Evolutionary conservation across 2,329 filamentous ascomycete genomes (phyloP), one percentile per base, ranked within the genome.

Genomic region (Coniosporium uncinatum): DNA sequence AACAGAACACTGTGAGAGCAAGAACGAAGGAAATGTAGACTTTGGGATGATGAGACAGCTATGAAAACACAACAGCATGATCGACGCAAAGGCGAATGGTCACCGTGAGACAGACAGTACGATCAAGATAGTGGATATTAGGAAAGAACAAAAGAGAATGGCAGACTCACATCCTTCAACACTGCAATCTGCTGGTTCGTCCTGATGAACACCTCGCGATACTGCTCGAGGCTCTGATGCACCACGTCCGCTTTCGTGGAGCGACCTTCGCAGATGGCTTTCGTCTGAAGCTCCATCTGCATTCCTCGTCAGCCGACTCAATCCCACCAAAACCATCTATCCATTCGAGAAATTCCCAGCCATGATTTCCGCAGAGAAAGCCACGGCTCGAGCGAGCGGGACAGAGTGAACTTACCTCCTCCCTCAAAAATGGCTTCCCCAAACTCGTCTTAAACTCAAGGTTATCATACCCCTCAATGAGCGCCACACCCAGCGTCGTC

Each of bases 241-340:
- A 98, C 76, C 36, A 98, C 87, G 17, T 79, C 76, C 41, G 78
- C 75, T 54, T 80, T 83, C 24, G 83, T 86, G 49, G 81, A 85
- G 39, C 78, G 81, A 20, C 93, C 93, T 45, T 91, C 89, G 64
- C 93, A 97, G 43, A 98, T 96, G 43, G 87, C 88, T 59, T 90
- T 93, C 91, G 98, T 96, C 60, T 89, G 88, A 46, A 88, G 68
- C 64, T 98, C 93, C 88, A 96, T 96, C 71, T 73, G 49, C 45
- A 42, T 31, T 36, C 36, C 37, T 34, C 22, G 22, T n/a, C 14
- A 24, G 18, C 22, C 5, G 14, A 11, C 17, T 22, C 39, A 27
- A n/a, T n/a, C n/a, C n/a, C n/a, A n/a, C n/a, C n/a, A n/a, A n/a
- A n/a, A n/a, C n/a, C n/a, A n/a, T n/a, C n/a, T n/a, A n/a, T n/a